Conservation (phyloP, 2,329 filamentous ascomycete genomes). For the Neofusicoccum ribis region DNA sequence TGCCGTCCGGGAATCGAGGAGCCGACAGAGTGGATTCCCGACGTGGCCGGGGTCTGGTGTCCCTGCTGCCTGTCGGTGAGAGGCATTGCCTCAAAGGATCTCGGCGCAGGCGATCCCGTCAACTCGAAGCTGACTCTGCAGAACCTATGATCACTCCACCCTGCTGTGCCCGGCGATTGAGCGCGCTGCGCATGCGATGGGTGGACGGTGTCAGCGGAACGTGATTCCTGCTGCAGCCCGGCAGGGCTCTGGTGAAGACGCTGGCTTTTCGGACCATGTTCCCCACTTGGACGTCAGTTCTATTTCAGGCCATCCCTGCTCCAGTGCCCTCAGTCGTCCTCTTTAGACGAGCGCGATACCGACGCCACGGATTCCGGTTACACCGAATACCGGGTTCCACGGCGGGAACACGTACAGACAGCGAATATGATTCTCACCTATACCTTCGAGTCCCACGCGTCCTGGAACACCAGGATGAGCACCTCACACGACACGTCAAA, state of each 20-base stretch:
- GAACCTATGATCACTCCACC: not conserved
- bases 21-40: not conserved
- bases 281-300: not conserved
- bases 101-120: not conserved
- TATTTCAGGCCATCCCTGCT: slow-evolving; percentile 8
- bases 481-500: not conserved
- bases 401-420: not conserved
- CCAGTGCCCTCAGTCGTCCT: not conserved
- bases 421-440: not conserved
- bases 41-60: not conserved
- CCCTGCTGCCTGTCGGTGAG: not conserved
- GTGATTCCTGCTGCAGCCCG: not conserved
- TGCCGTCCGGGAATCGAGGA: not conserved
- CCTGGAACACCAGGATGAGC: not conserved
- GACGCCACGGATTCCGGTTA: not conserved
- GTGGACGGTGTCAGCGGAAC: not conserved
- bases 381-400: not conserved
- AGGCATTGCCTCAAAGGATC: slow-evolving; percentile 1
- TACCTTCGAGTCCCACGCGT: not conserved
- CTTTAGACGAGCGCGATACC: not conserved
- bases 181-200: not conserved
- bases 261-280: not conserved
- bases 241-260: not conserved
- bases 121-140: not conserved
- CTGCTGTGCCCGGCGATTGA: not conserved